Base-by-base conservation (phyloP, 108 stramenopile genomes). In the Stephanodiscus triporus region DNA sequence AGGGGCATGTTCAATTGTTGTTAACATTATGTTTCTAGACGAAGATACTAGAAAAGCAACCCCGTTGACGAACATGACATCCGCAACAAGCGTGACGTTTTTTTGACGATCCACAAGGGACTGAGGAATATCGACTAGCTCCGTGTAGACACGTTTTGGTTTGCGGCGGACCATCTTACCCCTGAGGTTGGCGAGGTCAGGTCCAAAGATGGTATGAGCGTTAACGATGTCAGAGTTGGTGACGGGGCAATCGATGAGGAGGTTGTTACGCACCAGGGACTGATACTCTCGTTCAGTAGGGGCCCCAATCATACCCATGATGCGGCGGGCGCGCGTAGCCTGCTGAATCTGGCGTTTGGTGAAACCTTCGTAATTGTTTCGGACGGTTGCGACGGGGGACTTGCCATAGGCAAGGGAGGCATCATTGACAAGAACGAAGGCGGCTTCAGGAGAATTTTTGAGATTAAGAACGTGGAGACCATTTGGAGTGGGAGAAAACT, bases 141-240 rank as follows among this genome's bases (percentile, higher is more conserved):
- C 63, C 0, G 47, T 14, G 2, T 30, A 10, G 7, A 73, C 63
- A 16, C 19, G 43, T 13, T 19, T 16, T 0, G 72, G 72, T 23
- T 22, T 63, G 9, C 11, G 30, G 4, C 72, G 50, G 0, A 34
- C 48, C 29, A 71, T 60, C 64, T 75, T 75, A 22, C 59, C 40
- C 80, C 80, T 17, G 69, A 66, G 9, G 78, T 81, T 55, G 68
- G 77, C 24, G 82, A 34, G 32, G 32, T 34, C 32, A 34, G 32
- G 32, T 4, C 32, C 32, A 34, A 34, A 34, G 32, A 34, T 82
- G 4, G 4, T 40, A 9, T 40, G 8, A 40, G 40, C 40, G 11
- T 40, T 40, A 11, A 40, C 9, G 40, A 40, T 68, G 22, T 86
- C 82, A 14, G 62, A 54, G 42, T 16, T 8, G 14, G 74, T 71